phyloP scores from a whole-genome alignment of 2,329 filamentous ascomycete species.

The Chrysoporthe deuterocubensis region DNA sequence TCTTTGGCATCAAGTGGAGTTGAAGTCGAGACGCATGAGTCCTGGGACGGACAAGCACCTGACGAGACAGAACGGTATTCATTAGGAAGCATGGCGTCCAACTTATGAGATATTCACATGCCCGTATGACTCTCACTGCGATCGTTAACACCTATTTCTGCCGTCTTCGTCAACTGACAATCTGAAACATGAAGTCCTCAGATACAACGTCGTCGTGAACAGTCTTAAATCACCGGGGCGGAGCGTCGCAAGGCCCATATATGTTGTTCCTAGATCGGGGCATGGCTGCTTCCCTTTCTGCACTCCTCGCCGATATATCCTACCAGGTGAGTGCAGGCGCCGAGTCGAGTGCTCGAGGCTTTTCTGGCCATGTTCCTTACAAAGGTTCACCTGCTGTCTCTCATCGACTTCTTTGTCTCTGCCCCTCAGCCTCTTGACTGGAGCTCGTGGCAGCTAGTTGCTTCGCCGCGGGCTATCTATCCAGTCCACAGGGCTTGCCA shows the following conservation, averaged over 20 bases:
- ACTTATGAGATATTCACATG: background rate
- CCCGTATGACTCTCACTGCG: background rate
- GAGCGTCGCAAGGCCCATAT: background rate
- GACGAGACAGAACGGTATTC: background rate
- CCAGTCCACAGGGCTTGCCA: too few relatives aligned
- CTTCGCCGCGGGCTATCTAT: too few relatives aligned
- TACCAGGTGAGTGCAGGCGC: background rate
- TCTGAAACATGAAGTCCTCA: background rate
- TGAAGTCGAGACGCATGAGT: constrained; percentile 31
- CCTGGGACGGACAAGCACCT: background rate
- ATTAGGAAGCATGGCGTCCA: background rate
- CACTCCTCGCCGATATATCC: background rate
- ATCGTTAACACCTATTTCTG: background rate
- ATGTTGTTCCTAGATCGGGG: background rate
- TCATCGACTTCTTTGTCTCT: too few relatives aligned
- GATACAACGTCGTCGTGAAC: background rate
- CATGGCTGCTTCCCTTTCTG: background rate
- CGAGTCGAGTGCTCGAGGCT: too few relatives aligned
- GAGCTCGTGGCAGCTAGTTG: too few relatives aligned
- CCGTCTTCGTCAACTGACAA: background rate
- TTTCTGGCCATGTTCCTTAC: too few relatives aligned
- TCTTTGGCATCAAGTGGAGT: constrained; percentile 67
- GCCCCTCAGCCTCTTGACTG: too few relatives aligned
- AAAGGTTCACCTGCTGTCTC: too few relatives aligned
- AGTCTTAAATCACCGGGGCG: background rate